Conservation (phyloP, 1,284 basidiomycete species). For the Neolentinus lepideus region DNA sequence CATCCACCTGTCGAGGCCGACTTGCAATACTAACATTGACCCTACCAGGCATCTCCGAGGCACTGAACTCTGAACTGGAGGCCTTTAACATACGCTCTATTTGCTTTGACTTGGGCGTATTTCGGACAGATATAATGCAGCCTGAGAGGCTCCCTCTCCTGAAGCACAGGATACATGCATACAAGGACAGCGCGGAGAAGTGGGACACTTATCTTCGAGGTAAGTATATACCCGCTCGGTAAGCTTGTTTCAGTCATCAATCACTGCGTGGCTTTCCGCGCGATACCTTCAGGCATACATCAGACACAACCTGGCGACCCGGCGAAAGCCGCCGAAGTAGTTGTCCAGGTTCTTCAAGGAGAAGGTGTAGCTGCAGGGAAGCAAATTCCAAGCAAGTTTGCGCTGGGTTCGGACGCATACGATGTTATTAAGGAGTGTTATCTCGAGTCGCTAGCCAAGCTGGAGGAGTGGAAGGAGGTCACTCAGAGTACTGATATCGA, state of each 20-base stretch:
- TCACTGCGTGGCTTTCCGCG: background rate
- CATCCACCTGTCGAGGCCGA: no score
- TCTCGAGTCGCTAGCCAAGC: background rate
- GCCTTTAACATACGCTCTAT: background rate
- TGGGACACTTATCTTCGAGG: background rate
- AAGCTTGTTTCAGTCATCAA: no score
- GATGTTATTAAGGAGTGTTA: background rate
- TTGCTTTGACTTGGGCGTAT: background rate
- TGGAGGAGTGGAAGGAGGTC: slow-evolving; percentile 3
- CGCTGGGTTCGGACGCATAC: background rate
- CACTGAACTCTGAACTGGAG: background rate
- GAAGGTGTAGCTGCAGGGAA: background rate
- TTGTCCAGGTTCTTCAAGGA: background rate
- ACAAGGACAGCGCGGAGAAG: background rate
- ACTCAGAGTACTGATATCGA: background rate
- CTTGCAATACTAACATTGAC: no score
- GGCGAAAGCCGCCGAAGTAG: background rate
- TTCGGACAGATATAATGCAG: background rate
- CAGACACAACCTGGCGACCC: background rate
- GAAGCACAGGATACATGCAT: background rate
- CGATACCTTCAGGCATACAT: background rate
- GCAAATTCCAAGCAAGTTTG: background rate
- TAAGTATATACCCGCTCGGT: no score
- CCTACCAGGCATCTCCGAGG: background rate
- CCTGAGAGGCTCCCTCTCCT: background rate